Conservation (phyloP, 2,329 filamentous ascomycete species). For the Stagonosporopsis chrysanthemi region DNA sequence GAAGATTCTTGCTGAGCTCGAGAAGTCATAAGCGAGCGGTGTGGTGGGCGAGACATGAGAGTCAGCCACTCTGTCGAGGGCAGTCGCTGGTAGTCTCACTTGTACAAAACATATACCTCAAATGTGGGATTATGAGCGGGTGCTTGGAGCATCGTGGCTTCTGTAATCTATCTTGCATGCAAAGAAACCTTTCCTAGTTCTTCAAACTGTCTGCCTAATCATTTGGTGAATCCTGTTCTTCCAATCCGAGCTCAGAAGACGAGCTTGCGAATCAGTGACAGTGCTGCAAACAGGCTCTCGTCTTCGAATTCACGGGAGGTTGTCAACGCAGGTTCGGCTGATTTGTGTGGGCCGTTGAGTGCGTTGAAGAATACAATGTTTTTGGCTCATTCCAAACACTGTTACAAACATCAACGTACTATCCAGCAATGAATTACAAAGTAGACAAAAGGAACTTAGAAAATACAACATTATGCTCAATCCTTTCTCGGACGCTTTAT, state of each 20-base stretch:
- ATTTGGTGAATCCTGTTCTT: background rate
- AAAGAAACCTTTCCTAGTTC: constrained; percentile 47
- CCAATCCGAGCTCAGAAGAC: background rate
- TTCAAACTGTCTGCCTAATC: constrained; percentile 3
- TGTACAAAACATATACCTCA: constrained; percentile 51
- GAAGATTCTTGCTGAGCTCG: constrained; percentile 98
- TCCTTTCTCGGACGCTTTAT: background rate
- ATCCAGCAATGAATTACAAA: background rate
- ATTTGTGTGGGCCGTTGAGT: background rate
- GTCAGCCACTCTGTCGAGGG: constrained; percentile 43
- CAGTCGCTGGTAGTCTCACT: constrained; percentile 44
- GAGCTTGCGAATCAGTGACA: background rate
- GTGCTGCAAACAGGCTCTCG: no score
- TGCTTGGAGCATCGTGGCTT: constrained; percentile 47
- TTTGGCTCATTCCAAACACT: background rate
- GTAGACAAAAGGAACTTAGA: background rate
- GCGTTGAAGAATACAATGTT: background rate
- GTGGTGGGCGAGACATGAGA: constrained; percentile 46
- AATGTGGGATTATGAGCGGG: constrained; percentile 44
- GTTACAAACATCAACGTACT: background rate
- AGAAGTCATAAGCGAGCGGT: constrained; percentile 55
- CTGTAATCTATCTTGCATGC: constrained; percentile 52
- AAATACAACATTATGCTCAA: background rate
- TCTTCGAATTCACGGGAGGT: background rate
- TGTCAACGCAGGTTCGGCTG: background rate